These are phyloP conservation scores for Pythium angustatum DNA, from an alignment of 352 stramenopile species.

Conservation along the genomic window DNA sequence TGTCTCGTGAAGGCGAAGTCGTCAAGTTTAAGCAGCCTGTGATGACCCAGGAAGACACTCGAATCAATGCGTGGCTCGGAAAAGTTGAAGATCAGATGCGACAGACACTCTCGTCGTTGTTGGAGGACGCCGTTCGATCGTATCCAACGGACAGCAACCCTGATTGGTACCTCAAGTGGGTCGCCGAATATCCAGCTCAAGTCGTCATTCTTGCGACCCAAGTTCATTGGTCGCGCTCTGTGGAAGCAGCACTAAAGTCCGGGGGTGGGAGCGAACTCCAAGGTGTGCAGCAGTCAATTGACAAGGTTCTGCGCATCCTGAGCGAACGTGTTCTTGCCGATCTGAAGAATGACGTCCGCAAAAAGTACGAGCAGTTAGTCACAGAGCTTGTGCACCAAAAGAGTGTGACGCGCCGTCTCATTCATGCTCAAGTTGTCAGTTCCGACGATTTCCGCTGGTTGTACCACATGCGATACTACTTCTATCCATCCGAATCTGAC, in stretches of 20 bases:
- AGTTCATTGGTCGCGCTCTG: constrained; percentile 95
- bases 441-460: constrained; percentile 98
- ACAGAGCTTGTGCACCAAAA: constrained; percentile 99
- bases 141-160: constrained; percentile 75
- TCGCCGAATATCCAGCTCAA: constrained; percentile 97
- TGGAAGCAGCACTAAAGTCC: constrained; percentile 90
- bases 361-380: constrained; percentile 99
- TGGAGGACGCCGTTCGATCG: constrained; percentile 92
- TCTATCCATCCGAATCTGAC: constrained; percentile 77
- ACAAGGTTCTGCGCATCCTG: constrained; percentile 93
- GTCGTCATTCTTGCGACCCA: constrained; percentile 98
- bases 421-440: constrained; percentile 78
- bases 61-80: constrained; percentile 95
- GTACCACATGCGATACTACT: constrained; percentile 99
- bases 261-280: constrained; percentile 43
- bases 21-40: constrained; percentile 94
- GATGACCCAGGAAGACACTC: constrained; percentile 86
- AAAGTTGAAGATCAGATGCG: constrained; percentile 98
- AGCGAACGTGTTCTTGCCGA: constrained; percentile 95
- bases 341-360: constrained; percentile 92
- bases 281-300: constrained; percentile 59
- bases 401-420: constrained; percentile 95
- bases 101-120: constrained; percentile 93
- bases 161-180: constrained; percentile 95
- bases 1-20: constrained; percentile 98